Evolutionary conservation across 371 early-diverging fungal species (phyloP), one percentile per base, ranked within the genome.

Genomic region (Funneliformis caledonium): DNA sequence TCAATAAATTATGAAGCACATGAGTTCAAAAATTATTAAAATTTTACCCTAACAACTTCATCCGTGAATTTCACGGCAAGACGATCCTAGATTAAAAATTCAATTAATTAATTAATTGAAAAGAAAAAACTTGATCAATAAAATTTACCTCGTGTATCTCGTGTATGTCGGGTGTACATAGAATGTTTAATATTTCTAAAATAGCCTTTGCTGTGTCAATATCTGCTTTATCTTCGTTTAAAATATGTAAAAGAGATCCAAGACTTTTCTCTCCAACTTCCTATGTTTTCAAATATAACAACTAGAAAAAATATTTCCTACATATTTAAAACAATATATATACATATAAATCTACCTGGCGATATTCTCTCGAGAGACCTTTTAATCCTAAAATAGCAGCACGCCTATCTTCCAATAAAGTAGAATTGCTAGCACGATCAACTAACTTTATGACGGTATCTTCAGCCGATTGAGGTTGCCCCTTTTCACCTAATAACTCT

Each of bases 301-400:
- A 16, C 3, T 42, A 50, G 19, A 31, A 22, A 64, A 33, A 33
- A 16, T 16, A 31, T 75, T 60, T 33, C 0, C 9, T 19, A 6
- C 37, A 37, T 37, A 37, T 37, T 37, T 37, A 47, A 19, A 37
- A 43, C 19, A 11, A 31, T 26, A 59, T 70, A 22, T 11, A 47
- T 14, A 45, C 10, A 9, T 22, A 26, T n/a, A 11, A 59, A 47
- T 68, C 42, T 86, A 94, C 94, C 86, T 88, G 83, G 80, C 89
- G 88, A 87, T 92, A 94, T 59, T 98, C 96, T 64, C 94, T 85
- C 9, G 95, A 90, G 52, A 97, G 89, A 0, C 96, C 96, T 81
- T 96, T 96, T 65, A 98, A 86, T 7, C 94, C 93, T 45, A 93
- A 88, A 5, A 97, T 95, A 7, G 96, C 95, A 3, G 96, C 96